A percentile compares a stretch with the other conserved stretches of the same genome.
These are phyloP conservation scores for Colletotrichum lentis DNA, from an alignment of 2,329 filamentous ascomycete genomes.

Conservation along the genomic window DNA sequence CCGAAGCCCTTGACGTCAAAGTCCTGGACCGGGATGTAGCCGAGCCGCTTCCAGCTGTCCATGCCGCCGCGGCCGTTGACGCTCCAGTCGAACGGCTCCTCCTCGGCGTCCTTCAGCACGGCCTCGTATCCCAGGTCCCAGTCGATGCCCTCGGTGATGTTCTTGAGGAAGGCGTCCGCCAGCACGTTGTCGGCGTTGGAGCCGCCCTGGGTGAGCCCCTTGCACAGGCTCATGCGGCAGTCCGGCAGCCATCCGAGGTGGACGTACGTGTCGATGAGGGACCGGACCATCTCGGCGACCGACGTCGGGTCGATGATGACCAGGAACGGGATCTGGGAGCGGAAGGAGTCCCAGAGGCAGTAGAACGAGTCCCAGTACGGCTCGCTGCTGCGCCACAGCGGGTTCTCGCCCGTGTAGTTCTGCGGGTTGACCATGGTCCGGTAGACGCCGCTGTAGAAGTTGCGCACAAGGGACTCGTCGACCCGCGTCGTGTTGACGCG, in stretches of 20 bases:
- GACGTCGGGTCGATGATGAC: conserved; percentile 71
- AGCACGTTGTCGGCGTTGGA: conserved; percentile 77
- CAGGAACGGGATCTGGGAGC: conserved; percentile 73
- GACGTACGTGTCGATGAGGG: conserved; percentile 75
- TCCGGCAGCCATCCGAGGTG: conserved; percentile 77
- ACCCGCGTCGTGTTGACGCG: conserved; percentile 62
- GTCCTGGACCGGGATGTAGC: conserved; percentile 76
- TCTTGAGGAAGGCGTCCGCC: conserved; percentile 73
- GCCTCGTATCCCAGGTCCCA: conserved; percentile 76
- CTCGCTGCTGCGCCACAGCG: conserved; percentile 69
- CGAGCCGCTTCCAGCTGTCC: conserved; percentile 73
- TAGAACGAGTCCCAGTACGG: conserved; percentile 82
- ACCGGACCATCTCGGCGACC: conserved; percentile 73
- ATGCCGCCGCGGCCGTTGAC: conserved; percentile 76
- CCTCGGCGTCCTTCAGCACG: conserved; percentile 75
- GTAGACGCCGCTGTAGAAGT: conserved; percentile 78
- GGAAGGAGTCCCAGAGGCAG: conserved; percentile 78
- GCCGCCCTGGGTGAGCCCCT: conserved; percentile 77
- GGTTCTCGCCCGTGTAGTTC: conserved; percentile 78
- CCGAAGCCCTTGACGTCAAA: conserved; percentile 73
- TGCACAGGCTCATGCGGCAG: conserved; percentile 78
- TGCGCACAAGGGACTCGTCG: conserved; percentile 62
- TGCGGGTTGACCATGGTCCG: conserved; percentile 76
- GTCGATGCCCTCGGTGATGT: conserved; percentile 65
- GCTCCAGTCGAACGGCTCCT: conserved; percentile 74